Base-by-base conservation (phyloP, 257 asterid genomes). In the Parsonsia alboflavescens region DNA sequence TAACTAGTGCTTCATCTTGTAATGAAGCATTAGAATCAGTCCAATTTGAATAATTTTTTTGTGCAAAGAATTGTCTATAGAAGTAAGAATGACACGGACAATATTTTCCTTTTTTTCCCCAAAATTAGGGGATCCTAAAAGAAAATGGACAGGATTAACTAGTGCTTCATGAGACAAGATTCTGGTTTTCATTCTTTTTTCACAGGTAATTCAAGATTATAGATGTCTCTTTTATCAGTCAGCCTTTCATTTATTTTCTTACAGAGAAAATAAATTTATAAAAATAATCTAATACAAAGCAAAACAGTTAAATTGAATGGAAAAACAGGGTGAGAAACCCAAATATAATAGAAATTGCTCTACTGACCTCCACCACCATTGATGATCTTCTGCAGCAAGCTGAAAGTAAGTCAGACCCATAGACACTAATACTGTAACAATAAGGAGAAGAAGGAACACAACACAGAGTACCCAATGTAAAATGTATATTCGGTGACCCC, bases 311-410 rank as follows among this genome's bases (percentile, higher is more conserved):
- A 33, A 10, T n/a, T n/a, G n/a, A n/a, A n/a, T n/a, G 58, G 42
- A 28, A 42, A 10, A 24, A 45, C 39, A 33, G 39, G n/a, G 16
- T 8, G 19, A 7, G 26, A 70, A 76, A 59, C 19, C 19, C 46
- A 42, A 70, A 17, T 42, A 17, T 21, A 19, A 13, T 63, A 19
- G 54, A 44, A 75, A 30, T 67, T 26, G 28, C 21, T 54, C 39
- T 26, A 69, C 76, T 39, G 6, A 82, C 86, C 86, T 79, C 86
- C 83, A 82, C 83, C 86, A 82, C 86, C 86, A 82, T 69, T 64
- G 72, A 73, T 82, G 83, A 79, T 79, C 86, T 70, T 82, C 86
- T 4, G 86, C 73, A 10, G 86, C 83, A 57, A 82, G 81, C 48
- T 79, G 86, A 45, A 79, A 73, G 41, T 76, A 82, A n/a, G 81